Conservation (phyloP, 129 eudicot species). For the Deinandra increscens region DNA sequence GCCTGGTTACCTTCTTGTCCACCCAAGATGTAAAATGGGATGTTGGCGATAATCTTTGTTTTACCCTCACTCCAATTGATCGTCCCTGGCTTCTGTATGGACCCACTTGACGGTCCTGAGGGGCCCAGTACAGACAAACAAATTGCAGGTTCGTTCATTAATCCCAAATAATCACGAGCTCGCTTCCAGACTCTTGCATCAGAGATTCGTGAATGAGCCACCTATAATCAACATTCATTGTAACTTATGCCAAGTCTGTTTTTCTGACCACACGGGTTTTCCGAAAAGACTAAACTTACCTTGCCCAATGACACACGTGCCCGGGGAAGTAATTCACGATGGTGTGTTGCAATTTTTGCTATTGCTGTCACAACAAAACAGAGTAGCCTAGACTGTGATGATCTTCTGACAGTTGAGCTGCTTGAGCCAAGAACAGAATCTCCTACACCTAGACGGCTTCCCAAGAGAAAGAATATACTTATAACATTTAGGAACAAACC, state of each 20-base stretch:
- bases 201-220: conserved; percentile 89
- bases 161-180: conserved; percentile 86
- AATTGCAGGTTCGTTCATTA: conserved; percentile 93
- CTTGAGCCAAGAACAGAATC: conserved; percentile 65
- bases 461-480: conserved; percentile 19
- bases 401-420: conserved; percentile 54
- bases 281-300: conserved; percentile 42
- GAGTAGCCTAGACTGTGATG: conserved; percentile 90
- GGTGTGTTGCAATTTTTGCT: conserved; percentile 92
- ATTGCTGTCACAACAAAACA: conserved; percentile 97
- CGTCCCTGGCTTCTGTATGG: conserved; percentile 62
- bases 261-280: background rate
- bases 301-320: conserved; percentile 90
- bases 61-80: conserved; percentile 82
- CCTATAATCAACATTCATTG: conserved; percentile 43
- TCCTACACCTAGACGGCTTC: conserved; percentile 79
- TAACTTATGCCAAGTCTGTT: background rate
- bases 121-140: conserved; percentile 87
- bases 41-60: conserved; percentile 68
- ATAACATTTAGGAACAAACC: background rate
- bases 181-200: conserved; percentile 88
- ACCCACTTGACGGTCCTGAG: conserved; percentile 54
- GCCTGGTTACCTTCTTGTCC: conserved; percentile 61
- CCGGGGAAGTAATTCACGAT: conserved; percentile 84
- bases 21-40: conserved; percentile 79